Evolutionary conservation across 495 filamentous ascomycete species (phyloP), one percentile per base, ranked within the genome.

Genomic region (Aspergillus nidulans): DNA sequence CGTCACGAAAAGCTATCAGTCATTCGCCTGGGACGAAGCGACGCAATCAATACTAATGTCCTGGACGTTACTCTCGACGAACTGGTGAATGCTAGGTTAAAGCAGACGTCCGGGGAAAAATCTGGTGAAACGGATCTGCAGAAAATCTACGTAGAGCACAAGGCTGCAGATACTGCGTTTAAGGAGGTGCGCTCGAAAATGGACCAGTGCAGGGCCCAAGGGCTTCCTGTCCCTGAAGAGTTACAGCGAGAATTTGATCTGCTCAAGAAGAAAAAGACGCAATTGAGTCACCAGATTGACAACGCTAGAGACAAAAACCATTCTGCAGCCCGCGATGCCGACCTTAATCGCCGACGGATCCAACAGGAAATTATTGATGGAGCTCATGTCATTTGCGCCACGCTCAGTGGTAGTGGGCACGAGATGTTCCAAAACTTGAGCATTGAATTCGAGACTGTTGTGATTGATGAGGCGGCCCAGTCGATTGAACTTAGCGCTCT

Each of bases 401-500:
- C 94, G 0, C 84, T 98, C 49, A 96, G 90, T 66, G 94, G 92
- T 50, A 92, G 88, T 70, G 94, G 94, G 15, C 95, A 97, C 61
- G 95, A 98, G 47, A 96, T 98, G 86, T 95, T 98, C 75, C 91
- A 91, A 70, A 86, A 85, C 60, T 71, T 97, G 46, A 92, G 88
- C 60, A 90, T 97, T 49, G 94, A 97, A 68, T 97, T 98, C 58
- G 94, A 98, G 70, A 97, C 94, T 0, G 94, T 98, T 57, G 87
- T 98, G 63, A 96, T 98, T 63, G 94, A 98, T 63, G 94, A 98
- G 77, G 94, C 94, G 2, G 94, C 94, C 18, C 94, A 98, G 76
- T 98, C 91, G 56, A 94, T 98, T 58, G 94, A 98, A 72, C 78
- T 98, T 67, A 96, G 91, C 63, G 92, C 95, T 16, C 81, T 98